Evolutionary conservation across 805 yeast genomes (phyloP), one percentile per base, ranked within the genome.

Genomic region (Ogataea salicorniae): DNA sequence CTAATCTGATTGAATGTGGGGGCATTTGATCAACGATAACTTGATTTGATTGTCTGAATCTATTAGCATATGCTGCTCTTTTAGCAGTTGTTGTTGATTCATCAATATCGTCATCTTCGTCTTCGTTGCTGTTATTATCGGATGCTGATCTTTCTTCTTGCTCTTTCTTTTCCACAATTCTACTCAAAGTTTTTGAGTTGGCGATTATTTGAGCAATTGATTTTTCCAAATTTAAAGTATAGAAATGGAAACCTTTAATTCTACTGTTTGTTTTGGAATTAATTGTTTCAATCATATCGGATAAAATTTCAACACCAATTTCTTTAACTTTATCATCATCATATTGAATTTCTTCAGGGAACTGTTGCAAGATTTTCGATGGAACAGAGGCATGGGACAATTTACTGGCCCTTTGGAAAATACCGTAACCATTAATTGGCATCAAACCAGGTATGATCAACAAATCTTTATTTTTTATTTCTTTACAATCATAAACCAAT

Each of bases 161-260:
- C 43, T 63, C 67, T 15, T 53, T 56, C 34, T 71, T 72, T 34
- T 64, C 72, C 39, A 78, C 64, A 31, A 81, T 74, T 39, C 73
- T 67, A 17, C 73, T 69, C 49, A 87, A 68, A 15, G 82, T 67
- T 4, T 75, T 67, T 0, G 90, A 80, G 31, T 73, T 73, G 44
- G 84, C 82, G 6, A 94, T 78, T 38, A 94, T 82, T 53, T 86
- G 84, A 1, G 97, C 97, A 38, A 90, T 83, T 1, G 96, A 87
- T 62, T 89, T 89, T 66, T 94, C 99, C 62, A 94, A 74, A 63
- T 94, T 94, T 55, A 94, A 76, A 0, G 97, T 87, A 64, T 92
- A 94, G 66, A 94, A 90, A 65, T 94, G 99, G 70, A 86, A 84
- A 2, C 97, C 95, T 51, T 78, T 79, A n/a, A 85, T 71, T 41